Conservation (phyloP, 2,329 filamentous ascomycete genomes). For the Dactylellina leptospora region DNA sequence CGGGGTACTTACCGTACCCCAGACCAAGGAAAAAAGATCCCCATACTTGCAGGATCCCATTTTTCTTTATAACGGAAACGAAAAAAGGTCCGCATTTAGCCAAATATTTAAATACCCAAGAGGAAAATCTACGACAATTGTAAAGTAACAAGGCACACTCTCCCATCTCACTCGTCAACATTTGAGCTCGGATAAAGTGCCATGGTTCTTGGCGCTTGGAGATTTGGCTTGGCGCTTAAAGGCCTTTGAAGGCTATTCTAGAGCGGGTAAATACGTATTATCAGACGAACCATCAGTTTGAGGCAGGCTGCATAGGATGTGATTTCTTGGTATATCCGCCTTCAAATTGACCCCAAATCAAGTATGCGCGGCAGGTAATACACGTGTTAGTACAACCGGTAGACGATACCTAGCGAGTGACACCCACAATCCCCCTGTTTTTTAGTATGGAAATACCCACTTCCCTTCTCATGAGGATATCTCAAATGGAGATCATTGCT, state of each 20-base stretch:
- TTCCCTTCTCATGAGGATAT: slow-evolving; percentile 7
- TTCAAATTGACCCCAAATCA: slow-evolving; percentile 11
- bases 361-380: slow-evolving; percentile 16
- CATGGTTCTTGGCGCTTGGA: background rate
- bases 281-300: slow-evolving; percentile 17
- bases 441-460: slow-evolving; percentile 2
- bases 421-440: background rate
- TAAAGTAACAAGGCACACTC: too few relatives aligned
- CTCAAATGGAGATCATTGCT: slow-evolving; percentile 16
- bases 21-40: slow-evolving; percentile 12
- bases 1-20: slow-evolving; percentile 38
- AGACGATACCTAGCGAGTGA: slow-evolving; percentile 37
- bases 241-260: slow-evolving; percentile 10
- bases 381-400: slow-evolving; percentile 46
- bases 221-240: slow-evolving; percentile 2
- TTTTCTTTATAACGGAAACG: slow-evolving; percentile 43
- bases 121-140: background rate
- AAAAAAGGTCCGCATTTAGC: slow-evolving; percentile 46
- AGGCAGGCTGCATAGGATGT: slow-evolving; percentile 28
- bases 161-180: too few relatives aligned
- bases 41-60: slow-evolving; percentile 3
- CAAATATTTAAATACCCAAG: slow-evolving; percentile 27
- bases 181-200: slow-evolving; percentile 32
- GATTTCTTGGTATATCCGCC: slow-evolving; percentile 9
- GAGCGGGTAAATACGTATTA: slow-evolving; percentile 36